These are phyloP conservation scores for Gnaphalium uliginosum DNA, from an alignment of 129 eudicot species.

Conservation along the genomic window DNA sequence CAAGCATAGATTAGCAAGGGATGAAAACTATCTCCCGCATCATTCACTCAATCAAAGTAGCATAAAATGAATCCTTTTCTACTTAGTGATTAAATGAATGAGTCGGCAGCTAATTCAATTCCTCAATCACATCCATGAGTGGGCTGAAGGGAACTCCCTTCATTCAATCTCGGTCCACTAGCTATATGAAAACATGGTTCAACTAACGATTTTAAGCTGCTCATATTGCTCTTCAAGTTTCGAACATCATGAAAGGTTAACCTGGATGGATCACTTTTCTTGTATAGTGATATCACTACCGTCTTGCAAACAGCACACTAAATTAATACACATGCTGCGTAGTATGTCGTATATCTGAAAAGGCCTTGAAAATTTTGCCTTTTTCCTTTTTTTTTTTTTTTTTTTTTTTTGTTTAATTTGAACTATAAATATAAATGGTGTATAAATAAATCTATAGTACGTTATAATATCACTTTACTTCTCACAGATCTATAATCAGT, in stretches of 20 bases:
- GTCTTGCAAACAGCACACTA: not conserved
- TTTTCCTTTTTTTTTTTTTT: not conserved
- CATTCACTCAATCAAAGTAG: conserved; percentile 98
- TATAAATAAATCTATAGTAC: not conserved
- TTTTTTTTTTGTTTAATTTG: too few relatives aligned
- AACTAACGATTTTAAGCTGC: not conserved
- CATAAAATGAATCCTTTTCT: conserved; percentile 42
- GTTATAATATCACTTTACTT: conserved; percentile 18
- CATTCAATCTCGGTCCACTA: not conserved
- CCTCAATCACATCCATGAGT: conserved; percentile 74
- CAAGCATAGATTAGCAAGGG: conserved; percentile 84
- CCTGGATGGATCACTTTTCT: not conserved
- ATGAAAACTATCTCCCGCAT: conserved; percentile 97
- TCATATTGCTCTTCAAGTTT: not conserved
- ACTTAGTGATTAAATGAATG: conserved; percentile 82
- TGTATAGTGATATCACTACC: too few relatives aligned
- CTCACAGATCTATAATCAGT: conserved; percentile 11
- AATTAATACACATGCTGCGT: not conserved
- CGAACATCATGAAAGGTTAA: not conserved
- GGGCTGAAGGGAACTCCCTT: conserved; percentile 99
- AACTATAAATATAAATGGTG: too few relatives aligned
- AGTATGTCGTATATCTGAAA: not conserved
- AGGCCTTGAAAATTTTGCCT: conserved; percentile 9
- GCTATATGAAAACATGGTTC: not conserved
- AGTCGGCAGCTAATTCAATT: conserved; percentile 95